A percentile compares a stretch with the other conserved stretches of the same genome.
Conservation (phyloP, 2,329 filamentous ascomycete species). For the Samsoniella hepiali region DNA sequence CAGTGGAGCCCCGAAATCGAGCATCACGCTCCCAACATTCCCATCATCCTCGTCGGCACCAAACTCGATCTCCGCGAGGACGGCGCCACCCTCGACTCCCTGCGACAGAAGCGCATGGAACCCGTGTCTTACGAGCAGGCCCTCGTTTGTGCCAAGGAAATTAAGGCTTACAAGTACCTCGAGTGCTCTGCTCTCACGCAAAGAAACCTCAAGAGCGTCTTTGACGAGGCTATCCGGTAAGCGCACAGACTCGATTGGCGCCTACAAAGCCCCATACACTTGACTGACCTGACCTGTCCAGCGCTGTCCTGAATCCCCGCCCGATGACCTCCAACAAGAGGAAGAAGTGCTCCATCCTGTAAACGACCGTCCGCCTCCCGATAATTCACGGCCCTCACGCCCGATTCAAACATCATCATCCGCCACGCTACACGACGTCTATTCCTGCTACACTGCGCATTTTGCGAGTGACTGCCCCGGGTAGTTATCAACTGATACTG, state of each 20-base stretch:
- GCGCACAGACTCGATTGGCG: conserved; percentile 32
- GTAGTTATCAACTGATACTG: conserved; percentile 20
- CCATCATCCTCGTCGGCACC: conserved; percentile 94
- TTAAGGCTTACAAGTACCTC: conserved; percentile 93
- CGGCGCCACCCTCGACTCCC: conserved; percentile 71
- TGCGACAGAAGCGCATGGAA: conserved; percentile 91
- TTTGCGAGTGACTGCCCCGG: conserved; percentile 9
- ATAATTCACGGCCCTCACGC: background rate
- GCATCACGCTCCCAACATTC: conserved; percentile 91
- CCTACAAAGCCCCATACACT: no score
- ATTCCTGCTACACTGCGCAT: background rate
- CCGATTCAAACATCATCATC: background rate
- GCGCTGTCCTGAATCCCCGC: conserved; percentile 69
- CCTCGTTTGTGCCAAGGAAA: conserved; percentile 84
- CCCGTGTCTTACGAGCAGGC: conserved; percentile 96
- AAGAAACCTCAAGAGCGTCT: conserved; percentile 95
- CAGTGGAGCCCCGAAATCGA: conserved; percentile 98
- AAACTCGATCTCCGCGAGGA: conserved; percentile 96
- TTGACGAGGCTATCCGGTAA: conserved; percentile 96
- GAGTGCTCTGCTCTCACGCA: conserved; percentile 97
- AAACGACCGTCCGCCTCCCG: conserved; percentile 28
- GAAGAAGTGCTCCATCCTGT: conserved; percentile 71
- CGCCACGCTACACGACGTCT: conserved; percentile 7
- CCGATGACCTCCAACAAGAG: conserved; percentile 57
- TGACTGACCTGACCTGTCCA: conserved; percentile 35